Evolutionary conservation across 1,139 yeast species (phyloP).

Genomic region (Saccharomyces pastorianus): DNA sequence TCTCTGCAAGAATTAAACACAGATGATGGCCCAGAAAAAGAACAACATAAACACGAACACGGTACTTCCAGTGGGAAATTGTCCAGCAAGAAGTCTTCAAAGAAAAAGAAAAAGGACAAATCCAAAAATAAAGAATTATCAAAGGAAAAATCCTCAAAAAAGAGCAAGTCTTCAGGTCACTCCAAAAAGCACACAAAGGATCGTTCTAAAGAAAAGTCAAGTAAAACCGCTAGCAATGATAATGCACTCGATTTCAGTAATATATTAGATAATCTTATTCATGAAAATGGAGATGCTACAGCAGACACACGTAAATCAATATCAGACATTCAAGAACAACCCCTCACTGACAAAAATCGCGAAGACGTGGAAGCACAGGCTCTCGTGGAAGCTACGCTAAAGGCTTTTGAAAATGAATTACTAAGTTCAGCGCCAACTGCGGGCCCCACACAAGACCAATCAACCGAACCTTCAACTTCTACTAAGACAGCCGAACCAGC

Average conservation of each 20-base stretch:
- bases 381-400: constrained; percentile 28
- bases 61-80: constrained; percentile 1
- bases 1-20: constrained; percentile 23
- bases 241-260: constrained; percentile 2
- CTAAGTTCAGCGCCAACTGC: constrained; percentile 13
- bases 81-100: constrained; percentile 12
- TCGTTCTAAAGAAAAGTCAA: background rate
- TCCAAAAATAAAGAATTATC: constrained; percentile 8
- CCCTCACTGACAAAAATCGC: constrained; percentile 2
- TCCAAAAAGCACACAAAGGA: constrained; percentile 1
- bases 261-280: background rate
- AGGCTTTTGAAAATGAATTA: constrained; percentile 29
- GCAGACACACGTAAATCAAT: background rate
- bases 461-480: constrained; percentile 2
- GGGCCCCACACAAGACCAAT: constrained; percentile 5
- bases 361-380: constrained; percentile 29
- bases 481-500: background rate
- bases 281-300: background rate
- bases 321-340: background rate
- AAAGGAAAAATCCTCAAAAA: constrained; percentile 6
- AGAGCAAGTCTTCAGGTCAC: background rate
- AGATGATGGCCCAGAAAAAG: constrained; percentile 8
- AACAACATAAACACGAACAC: background rate
- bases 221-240: constrained; percentile 12
- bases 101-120: constrained; percentile 17